phyloP scores from a whole-genome alignment of 371 early-diverging fungal species.

The Haplosporangium sp. region DNA sequence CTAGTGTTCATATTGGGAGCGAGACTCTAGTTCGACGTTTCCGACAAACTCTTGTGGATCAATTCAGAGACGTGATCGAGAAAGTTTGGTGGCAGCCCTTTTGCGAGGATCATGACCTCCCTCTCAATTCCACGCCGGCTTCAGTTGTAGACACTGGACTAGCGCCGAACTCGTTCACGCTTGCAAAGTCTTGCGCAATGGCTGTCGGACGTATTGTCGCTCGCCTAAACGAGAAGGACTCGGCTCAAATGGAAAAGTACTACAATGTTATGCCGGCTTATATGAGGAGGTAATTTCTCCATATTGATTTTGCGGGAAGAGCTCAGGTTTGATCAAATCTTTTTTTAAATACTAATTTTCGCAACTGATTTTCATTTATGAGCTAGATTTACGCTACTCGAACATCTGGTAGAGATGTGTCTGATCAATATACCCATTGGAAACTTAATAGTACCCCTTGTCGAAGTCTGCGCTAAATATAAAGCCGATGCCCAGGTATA shows the following conservation, averaged over 20 bases:
- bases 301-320: background rate
- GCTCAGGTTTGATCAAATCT: background rate
- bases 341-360: background rate
- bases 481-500: slow-evolving; percentile 33
- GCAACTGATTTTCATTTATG: background rate
- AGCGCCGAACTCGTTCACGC: slow-evolving; percentile 4
- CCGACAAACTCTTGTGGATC: slow-evolving; percentile 22
- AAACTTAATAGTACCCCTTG: slow-evolving; percentile 26
- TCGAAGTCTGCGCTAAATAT: slow-evolving; percentile 27
- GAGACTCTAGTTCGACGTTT: slow-evolving; percentile 34
- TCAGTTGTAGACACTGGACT: slow-evolving; percentile 4
- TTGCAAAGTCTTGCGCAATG: slow-evolving; percentile 34
- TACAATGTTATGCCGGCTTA: slow-evolving; percentile 33
- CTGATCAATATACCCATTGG: slow-evolving; percentile 28
- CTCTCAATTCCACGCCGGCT: slow-evolving; percentile 16
- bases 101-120: slow-evolving; percentile 42
- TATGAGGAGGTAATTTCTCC: slow-evolving; percentile 34
- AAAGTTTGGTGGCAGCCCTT: slow-evolving; percentile 53
- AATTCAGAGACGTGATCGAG: slow-evolving; percentile 34
- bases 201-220: slow-evolving; percentile 28
- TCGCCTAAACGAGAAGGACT: slow-evolving; percentile 14
- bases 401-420: slow-evolving; percentile 31
- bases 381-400: slow-evolving; percentile 36
- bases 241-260: slow-evolving; percentile 19
- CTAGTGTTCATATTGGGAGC: slow-evolving; percentile 1